Evolutionary conservation across 2,329 filamentous ascomycete genomes (phyloP), one percentile per base, ranked within the genome.

Genomic region (Fusarium aywerte): DNA sequence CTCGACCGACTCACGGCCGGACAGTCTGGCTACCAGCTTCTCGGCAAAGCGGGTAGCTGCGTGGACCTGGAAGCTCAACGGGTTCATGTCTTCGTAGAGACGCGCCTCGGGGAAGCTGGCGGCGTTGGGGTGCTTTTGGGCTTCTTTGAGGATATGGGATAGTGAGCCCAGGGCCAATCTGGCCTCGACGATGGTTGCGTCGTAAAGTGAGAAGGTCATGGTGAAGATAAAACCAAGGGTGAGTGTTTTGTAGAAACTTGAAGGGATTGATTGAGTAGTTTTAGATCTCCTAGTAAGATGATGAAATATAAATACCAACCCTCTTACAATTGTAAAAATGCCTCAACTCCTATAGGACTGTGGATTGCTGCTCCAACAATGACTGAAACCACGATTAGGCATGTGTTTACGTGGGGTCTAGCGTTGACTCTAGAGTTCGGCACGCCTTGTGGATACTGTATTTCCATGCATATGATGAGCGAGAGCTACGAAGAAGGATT

Each of bases 31-130:
- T 32, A 77, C 51, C 25, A 77, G 51, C 36, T 71, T 68, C 50
- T 76, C 60, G 7, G 70, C 58, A 38, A 65, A 68, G 36, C 67
- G 65, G 35, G 75, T 64, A 15, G 71, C 72, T 61, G 78, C 71
- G 43, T 69, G 64, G 42, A 79, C 67, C 57, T 81, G 80, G 58
- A 77, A 75, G 39, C 69, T 73, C 27, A 80, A 57, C 12, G 76
- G 74, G 33, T 75, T 75, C 80, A 81, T 81, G 62, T 80, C 78
- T 18, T 77, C 74, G 58, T 65, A 65, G 7, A 81, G 67, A 25
- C 76, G 72, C 9, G 74, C 66, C 13, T 70, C 43, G n/a, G 73
- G 48, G 45, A 79, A 54, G 2, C 69, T 73, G n/a, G 69, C 73
- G 36, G 73, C 61, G 29, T 72, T 64, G 54, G 74, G 66, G 18